These are phyloP conservation scores for Arachnomyces sp. DNA, from an alignment of 2,329 filamentous ascomycete genomes.

Conservation along the genomic window DNA sequence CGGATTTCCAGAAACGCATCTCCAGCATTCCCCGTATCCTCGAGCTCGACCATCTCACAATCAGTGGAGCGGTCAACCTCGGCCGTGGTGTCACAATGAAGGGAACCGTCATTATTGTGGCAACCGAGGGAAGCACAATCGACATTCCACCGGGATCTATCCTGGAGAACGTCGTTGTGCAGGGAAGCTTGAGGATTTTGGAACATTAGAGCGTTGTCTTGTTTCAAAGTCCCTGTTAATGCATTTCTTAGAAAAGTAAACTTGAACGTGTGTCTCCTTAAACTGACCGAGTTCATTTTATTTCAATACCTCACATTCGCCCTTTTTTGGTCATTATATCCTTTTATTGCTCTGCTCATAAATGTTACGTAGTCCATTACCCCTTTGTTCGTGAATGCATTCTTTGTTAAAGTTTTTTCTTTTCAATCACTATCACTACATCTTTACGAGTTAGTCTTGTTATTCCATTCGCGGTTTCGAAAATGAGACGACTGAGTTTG, in stretches of 20 bases:
- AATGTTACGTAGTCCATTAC: too few relatives aligned
- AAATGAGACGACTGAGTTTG: too few relatives aligned
- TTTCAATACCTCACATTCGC: too few relatives aligned
- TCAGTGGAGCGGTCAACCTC: conserved; percentile 94
- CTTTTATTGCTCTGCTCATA: too few relatives aligned
- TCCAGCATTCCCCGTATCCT: conserved; percentile 44
- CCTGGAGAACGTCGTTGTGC: conserved; percentile 96
- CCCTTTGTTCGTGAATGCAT: too few relatives aligned
- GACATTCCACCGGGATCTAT: conserved; percentile 95
- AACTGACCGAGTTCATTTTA: too few relatives aligned
- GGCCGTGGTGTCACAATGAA: conserved; percentile 93
- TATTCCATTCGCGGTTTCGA: too few relatives aligned
- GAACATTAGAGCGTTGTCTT: conserved; percentile 48
- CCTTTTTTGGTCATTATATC: too few relatives aligned
- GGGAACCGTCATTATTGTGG: conserved; percentile 96
- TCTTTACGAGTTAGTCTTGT: too few relatives aligned
- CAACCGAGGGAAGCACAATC: conserved; percentile 94
- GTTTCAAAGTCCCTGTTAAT: background rate
- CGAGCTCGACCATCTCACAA: conserved; percentile 69
- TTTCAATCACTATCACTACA: too few relatives aligned
- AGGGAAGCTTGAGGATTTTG: conserved; percentile 77
- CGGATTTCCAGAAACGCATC: conserved; percentile 54
- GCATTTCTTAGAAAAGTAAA: background rate
- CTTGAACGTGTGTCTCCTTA: too few relatives aligned
- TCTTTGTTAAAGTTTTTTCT: too few relatives aligned